Evolutionary conservation across 192 early-diverging fungal genomes (phyloP).

Genomic region (Jimgerdemannia flammicorona): DNA sequence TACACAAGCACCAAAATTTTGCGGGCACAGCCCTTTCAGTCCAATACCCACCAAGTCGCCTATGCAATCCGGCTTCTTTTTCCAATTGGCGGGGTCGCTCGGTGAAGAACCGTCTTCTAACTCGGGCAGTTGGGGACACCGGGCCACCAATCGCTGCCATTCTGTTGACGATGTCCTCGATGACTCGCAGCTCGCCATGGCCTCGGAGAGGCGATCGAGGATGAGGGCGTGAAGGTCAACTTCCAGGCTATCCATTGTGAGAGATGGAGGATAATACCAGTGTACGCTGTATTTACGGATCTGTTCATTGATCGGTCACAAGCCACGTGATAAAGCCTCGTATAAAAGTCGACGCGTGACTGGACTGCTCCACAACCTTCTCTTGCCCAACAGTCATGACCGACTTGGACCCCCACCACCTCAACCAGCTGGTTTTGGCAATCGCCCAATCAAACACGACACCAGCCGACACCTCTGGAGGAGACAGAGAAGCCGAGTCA

Average conservation of each 20-base stretch:
- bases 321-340: no score
- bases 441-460: neutral
- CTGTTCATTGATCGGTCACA: no score
- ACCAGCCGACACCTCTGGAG: neutral
- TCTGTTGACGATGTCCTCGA: constrained; percentile 41
- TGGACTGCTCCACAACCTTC: no score
- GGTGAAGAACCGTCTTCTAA: constrained; percentile 11
- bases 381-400: neutral
- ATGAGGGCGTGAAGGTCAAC: constrained; percentile 53
- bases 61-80: constrained; percentile 5
- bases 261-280: no score
- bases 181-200: constrained; percentile 39
- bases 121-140: constrained; percentile 27
- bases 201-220: constrained; percentile 45
- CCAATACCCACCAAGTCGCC: neutral
- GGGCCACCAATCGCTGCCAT: constrained; percentile 31
- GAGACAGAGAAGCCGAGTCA: constrained; percentile 35
- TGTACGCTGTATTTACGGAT: no score
- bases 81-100: constrained; percentile 11
- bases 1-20: no score
- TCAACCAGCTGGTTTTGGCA: neutral
- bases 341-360: no score
- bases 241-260: constrained; percentile 35
- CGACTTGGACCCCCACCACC: neutral
- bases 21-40: no score